A percentile compares a stretch with the other conserved stretches of the same genome.
phyloP scores from a whole-genome alignment of 2,329 filamentous ascomycete genomes.

The Pseudofabraea citricarpa region DNA sequence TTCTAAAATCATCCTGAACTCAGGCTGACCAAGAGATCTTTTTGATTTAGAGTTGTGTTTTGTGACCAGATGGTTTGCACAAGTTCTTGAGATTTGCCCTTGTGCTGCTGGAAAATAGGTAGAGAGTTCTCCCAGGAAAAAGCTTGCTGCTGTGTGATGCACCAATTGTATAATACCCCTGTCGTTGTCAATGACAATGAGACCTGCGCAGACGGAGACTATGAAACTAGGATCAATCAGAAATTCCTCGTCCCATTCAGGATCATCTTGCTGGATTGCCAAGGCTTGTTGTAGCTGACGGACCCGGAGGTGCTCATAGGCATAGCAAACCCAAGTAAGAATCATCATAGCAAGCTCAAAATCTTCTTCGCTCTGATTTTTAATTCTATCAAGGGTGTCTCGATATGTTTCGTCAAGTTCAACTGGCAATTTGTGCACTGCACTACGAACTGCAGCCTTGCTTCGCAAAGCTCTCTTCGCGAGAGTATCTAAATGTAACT shows the following conservation, averaged over 20 bases:
- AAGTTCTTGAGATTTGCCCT: not conserved
- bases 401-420: not conserved
- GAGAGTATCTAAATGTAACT: not conserved
- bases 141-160: not conserved
- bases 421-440: not conserved
- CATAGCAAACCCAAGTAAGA: not conserved
- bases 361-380: not conserved
- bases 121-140: not conserved
- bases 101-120: not conserved
- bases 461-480: not conserved
- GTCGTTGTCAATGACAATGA: not conserved
- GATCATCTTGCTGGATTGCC: not conserved
- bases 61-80: not conserved
- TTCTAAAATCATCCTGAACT: not conserved
- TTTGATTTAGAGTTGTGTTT: too few relatives aligned
- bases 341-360: not conserved
- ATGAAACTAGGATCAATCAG: not conserved
- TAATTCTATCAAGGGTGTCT: not conserved
- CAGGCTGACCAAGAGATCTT: not conserved
- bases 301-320: not conserved
- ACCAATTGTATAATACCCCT: not conserved
- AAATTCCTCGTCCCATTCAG: not conserved
- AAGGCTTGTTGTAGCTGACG: not conserved
- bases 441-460: not conserved
- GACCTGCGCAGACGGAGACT: not conserved